Conservation (phyloP, 1,139 yeast genomes). For the Scheffersomyces parashehatae region DNA sequence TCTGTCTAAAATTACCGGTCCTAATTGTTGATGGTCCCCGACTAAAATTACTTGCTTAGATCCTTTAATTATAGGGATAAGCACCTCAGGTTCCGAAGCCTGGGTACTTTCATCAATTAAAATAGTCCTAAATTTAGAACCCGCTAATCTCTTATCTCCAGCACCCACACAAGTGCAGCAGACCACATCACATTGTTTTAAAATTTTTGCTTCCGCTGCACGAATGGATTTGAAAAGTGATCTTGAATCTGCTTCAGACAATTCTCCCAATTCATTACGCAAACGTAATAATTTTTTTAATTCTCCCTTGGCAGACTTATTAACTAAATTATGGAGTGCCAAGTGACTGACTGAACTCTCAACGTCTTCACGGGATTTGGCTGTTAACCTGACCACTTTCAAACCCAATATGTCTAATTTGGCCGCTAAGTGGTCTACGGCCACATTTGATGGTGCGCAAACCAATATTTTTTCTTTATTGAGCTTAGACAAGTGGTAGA, state of each 20-base stretch:
- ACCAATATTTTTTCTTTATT: conserved; percentile 66
- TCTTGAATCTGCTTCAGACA: conserved; percentile 55
- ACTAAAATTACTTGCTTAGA: conserved; percentile 87
- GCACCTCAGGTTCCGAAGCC: conserved; percentile 88
- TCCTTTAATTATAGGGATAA: conserved; percentile 87
- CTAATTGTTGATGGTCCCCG: conserved; percentile 95
- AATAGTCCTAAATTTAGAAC: conserved; percentile 67
- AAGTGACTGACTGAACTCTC: conserved; percentile 59
- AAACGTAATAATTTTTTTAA: conserved; percentile 59
- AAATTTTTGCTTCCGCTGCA: conserved; percentile 48
- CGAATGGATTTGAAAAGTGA: conserved; percentile 43
- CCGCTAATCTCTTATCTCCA: conserved; percentile 64
- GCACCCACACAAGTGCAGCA: conserved; percentile 95
- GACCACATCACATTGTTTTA: conserved; percentile 72
- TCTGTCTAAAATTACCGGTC: conserved; percentile 82
- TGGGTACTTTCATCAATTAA: conserved; percentile 92
- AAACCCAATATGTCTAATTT: conserved; percentile 69
- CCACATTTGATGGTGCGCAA: conserved; percentile 95
- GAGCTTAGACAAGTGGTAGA: conserved; percentile 68
- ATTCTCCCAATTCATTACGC: conserved; percentile 70
- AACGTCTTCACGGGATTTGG: conserved; percentile 80
- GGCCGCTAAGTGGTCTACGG: conserved; percentile 86
- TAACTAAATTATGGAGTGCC: conserved; percentile 54
- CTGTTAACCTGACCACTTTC: conserved; percentile 74
- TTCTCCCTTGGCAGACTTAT: conserved; percentile 49